Evolutionary conservation across 495 filamentous ascomycete species (phyloP), one percentile per base, ranked within the genome.

Genomic region (Xylaria flabelliformis): DNA sequence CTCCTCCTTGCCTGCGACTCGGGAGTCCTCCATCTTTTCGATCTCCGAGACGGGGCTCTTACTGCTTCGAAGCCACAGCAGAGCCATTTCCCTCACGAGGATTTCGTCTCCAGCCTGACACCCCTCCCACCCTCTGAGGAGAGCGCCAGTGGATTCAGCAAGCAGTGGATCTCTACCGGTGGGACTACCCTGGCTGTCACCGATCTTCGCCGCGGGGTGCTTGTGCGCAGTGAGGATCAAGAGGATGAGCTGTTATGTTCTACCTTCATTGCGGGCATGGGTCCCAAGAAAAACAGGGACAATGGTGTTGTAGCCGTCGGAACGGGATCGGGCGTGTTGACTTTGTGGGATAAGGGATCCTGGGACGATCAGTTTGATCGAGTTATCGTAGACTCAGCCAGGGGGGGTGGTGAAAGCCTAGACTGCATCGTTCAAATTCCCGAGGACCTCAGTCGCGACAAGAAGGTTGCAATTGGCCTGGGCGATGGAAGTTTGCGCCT

Each of bases 311-410:
- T 97, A 1, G 80, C 94, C 1, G 90, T 97, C 2, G 96, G 96
- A 41, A 92, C 91, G 17, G 89, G 90, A 13, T 89, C 86, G 10
- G 96, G 96, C 19, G 88, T 97, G 6, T 75, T 98, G 72, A 97
- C 95, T 12, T 84, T 98, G 2, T 99, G 96, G 96, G 94, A 98
- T 76, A 91, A 89, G 74, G 96, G 95, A 1, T 87, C 90, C 1
- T 98, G 96, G 95, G 94, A 97, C 75, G 95, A 97, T 81, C 94
- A 97, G 79, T 92, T 96, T 73, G 94, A 97, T 79, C 88, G 94
- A 5, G 90, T 98, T 71, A 88, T 91, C 61, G 87, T 97, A 10
- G 87, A 90, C 66, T 81, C 85, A 24, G 87, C 83, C 21, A 90
- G 87, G 41, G 86, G 86, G 32, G 84, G 85, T 21, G 84, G 76